Evolutionary conservation across 108 stramenopile genomes (phyloP), one percentile per base, ranked within the genome.

Genomic region (Halocafeteria seosinensis): DNA sequence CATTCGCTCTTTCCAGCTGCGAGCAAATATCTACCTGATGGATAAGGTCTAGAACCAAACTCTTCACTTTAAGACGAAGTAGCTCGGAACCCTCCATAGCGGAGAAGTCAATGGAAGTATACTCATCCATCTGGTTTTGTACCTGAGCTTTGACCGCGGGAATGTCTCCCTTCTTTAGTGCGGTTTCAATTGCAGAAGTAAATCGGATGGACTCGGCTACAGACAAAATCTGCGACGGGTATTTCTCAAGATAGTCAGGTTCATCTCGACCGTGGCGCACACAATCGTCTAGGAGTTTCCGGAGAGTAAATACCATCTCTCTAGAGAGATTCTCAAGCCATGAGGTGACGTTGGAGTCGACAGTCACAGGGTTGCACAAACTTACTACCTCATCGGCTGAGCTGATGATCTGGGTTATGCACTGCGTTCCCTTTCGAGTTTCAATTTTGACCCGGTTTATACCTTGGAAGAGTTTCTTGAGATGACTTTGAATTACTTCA

Each of bases 381-480:
- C 36, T 34, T 12, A 80, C 81, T 34, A 37, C 50, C 42, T 84
- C 82, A 6, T 76, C 78, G 1, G 69, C 67, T 21, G 38, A 38
- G 23, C 62, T 60, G 37, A 59, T 13, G 62, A 84, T 72, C 21
- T 71, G 72, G 6, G 36, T 34, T 31, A 83, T 83, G 28, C 29
- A 67, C 33, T 62, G 32, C n/a, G n/a, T n/a, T n/a, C n/a, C n/a
- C n/a, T n/a, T n/a, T n/a, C n/a, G n/a, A 0, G 65, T 8, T 31
- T 12, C 53, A 8, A 55, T 8, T 5, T 9, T 50, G 0, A 84
- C 79, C 23, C 38, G 35, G 65, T 78, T 59, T 26, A 82, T 67
- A 1, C 79, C 82, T 61, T 84, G 82, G 68, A 82, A 84, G 2
- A 84, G 81, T 64, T 84, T 84, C 59, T 80, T 80, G 31, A 84